Evolutionary conservation across 192 early-diverging fungal species (phyloP).

Genomic region (Coemansia biformis): DNA sequence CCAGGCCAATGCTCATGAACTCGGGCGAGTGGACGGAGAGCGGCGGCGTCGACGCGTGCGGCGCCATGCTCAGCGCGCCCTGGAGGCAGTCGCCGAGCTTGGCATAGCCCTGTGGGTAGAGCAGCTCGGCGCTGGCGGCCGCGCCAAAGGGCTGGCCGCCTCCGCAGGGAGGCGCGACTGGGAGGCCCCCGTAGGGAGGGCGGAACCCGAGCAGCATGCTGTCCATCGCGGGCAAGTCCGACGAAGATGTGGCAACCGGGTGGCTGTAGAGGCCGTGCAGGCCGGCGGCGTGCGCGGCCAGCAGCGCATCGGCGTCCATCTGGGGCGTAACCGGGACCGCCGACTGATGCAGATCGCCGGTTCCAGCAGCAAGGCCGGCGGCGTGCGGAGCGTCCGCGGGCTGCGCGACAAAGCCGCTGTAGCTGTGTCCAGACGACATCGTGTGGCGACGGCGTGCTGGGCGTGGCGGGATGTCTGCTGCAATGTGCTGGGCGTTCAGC

Average conservation of each 20-base stretch:
- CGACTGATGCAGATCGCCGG: conserved; percentile 1
- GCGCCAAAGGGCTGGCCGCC: not conserved
- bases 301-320: conserved; percentile 16
- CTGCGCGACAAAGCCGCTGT: not conserved
- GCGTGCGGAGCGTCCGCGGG: not conserved
- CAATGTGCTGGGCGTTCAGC: too few relatives aligned
- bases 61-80: conserved; percentile 7
- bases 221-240: not conserved
- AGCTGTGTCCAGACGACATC: not conserved
- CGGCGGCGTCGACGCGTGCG: conserved; percentile 7
- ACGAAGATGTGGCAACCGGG: not conserved
- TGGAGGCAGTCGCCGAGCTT: conserved; percentile 4
- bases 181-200: not conserved
- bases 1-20: not conserved
- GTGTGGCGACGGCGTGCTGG: not conserved
- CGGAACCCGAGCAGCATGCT: not conserved
- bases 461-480: too few relatives aligned
- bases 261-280: conserved; percentile 1
- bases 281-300: conserved; percentile 3
- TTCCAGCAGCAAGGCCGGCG: not conserved
- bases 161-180: not conserved
- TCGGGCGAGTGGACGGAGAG: conserved; percentile 7
- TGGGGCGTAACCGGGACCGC: conserved; percentile 20
- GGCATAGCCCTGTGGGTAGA: conserved; percentile 8
- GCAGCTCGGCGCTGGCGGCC: not conserved